Evolutionary conservation across 306 rosid species (phyloP), one percentile per base, ranked within the genome.

Genomic region (Quercus agrifolia): DNA sequence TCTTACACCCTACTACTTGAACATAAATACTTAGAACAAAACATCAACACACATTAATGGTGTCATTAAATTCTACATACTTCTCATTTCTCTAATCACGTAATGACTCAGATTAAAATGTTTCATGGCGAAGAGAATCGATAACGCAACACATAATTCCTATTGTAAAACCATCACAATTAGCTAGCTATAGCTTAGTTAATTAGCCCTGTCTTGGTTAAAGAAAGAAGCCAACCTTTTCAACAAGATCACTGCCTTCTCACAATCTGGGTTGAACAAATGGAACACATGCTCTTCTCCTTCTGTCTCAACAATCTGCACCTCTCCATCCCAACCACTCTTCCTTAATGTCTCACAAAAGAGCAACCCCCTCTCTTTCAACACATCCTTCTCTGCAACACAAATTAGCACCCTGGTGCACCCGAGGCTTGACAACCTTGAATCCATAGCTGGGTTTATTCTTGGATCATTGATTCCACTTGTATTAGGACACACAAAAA

Each of bases 391-490:
- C 77, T 58, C 84, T 4, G 80, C 76, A 35, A 67, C 46, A 55
- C 30, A 67, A 54, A 80, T 38, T 49, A 80, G 23, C 35, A 80
- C 55, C 71, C 51, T 80, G 11, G 30, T 54, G 7, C 83, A 74
- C 3, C 72, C 74, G 17, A 81, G n/a, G 2, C 11, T 27, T 4
- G 71, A 30, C 77, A 70, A 51, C 15, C 74, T 68, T 21, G 57
- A 58, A 58, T 84, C 84, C 78, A 67, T 25, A 0, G 5, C 79
- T 41, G 79, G 81, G 66, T 84, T 84, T 56, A 84, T 6, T 20
- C 61, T 61, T 4, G 84, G 87, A 21, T 79, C 81, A 15, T 83
- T 85, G 5, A 49, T 27, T 31, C 85, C 85, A 2, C 56, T n/a
- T 4, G 51, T 52, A 1, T 46, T 21, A 0, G 71, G 71, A 66